Percentiles rank a stretch among this genome's conserved stretches.
These are phyloP conservation scores for Guyanaporus albipodus DNA, from an alignment of 768 basidiomycete genomes.

Conservation along the genomic window DNA sequence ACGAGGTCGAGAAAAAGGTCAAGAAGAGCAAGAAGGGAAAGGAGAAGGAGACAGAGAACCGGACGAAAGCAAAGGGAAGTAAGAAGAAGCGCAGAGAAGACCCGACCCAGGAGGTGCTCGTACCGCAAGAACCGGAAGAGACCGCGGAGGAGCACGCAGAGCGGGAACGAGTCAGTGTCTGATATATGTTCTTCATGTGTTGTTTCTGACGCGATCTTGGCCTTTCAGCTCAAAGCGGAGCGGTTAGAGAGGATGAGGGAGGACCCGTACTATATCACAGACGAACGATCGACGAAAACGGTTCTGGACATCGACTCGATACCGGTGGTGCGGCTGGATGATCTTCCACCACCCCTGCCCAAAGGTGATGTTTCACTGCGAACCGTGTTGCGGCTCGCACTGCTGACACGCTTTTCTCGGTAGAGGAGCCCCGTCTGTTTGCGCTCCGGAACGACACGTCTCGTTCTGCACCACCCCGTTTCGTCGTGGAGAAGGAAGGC, in stretches of 20 bases:
- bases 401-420: slow-evolving; percentile 30
- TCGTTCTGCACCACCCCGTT: slow-evolving; percentile 42
- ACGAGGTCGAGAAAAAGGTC: slow-evolving; percentile 37
- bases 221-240: slow-evolving; percentile 64
- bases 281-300: slow-evolving; percentile 45
- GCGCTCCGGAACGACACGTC: slow-evolving; percentile 41
- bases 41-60: slow-evolving; percentile 37
- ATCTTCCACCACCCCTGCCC: slow-evolving; percentile 49
- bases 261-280: slow-evolving; percentile 90
- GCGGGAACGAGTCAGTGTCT: slow-evolving; percentile 56
- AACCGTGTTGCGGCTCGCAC: background rate
- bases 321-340: slow-evolving; percentile 83
- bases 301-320: slow-evolving; percentile 75
- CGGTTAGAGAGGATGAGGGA: slow-evolving; percentile 72
- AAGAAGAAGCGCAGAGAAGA: slow-evolving; percentile 43
- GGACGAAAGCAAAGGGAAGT: slow-evolving; percentile 34
- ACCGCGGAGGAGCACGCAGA: slow-evolving; percentile 57
- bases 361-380: slow-evolving; percentile 25
- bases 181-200: background rate
- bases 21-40: slow-evolving; percentile 45
- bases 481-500: slow-evolving; percentile 70
- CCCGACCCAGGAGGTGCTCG: slow-evolving; percentile 22
- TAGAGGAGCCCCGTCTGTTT: slow-evolving; percentile 40
- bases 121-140: slow-evolving; percentile 44
- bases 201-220: slow-evolving; percentile 4